A percentile compares a stretch with the other conserved stretches of the same genome.
These are phyloP conservation scores for Cutaneotrichosporon spelunceum DNA, from an alignment of 1,284 basidiomycete genomes.

Conservation along the genomic window DNA sequence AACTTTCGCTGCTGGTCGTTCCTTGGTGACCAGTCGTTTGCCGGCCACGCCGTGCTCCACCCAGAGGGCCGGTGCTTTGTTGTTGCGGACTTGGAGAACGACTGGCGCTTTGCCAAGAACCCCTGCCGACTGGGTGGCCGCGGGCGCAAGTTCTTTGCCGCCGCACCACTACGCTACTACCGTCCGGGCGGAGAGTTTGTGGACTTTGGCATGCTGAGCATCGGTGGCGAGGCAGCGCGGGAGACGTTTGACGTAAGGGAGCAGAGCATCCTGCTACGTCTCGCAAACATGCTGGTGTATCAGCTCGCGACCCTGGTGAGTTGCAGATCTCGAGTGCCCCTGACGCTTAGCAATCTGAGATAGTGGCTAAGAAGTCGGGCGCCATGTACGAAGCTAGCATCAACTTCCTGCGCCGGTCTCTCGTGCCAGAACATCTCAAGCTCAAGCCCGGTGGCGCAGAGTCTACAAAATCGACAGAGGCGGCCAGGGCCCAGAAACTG, in stretches of 20 bases:
- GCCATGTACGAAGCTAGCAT: conserved; percentile 42
- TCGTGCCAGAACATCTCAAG: conserved; percentile 29
- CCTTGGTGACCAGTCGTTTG: conserved; percentile 2
- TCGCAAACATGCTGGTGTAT: conserved; percentile 48
- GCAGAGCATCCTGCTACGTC: conserved; percentile 34
- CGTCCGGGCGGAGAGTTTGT: conserved; percentile 26
- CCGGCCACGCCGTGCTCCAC: conserved; percentile 21
- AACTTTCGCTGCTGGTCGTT: neutral
- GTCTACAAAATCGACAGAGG: neutral
- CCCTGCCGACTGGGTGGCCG: conserved; percentile 14
- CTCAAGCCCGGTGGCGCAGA: neutral
- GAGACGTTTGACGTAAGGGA: conserved; percentile 34
- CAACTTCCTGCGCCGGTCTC: conserved; percentile 39
- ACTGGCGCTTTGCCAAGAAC: conserved; percentile 42
- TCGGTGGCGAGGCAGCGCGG: conserved; percentile 31
- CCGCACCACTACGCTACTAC: conserved; percentile 36
- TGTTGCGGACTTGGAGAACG: conserved; percentile 32
- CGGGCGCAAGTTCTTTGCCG: conserved; percentile 34
- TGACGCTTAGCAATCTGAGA: conserved; percentile 32
- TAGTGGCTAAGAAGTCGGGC: conserved; percentile 34
- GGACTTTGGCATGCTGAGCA: conserved; percentile 41
- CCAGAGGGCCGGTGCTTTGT: conserved; percentile 29
- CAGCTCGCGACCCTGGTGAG: conserved; percentile 43
- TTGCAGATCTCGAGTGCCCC: neutral
- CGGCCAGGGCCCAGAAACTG: neutral